A percentile compares a stretch with the other conserved stretches of the same genome.
These are phyloP conservation scores for Vanrija pseudolonga DNA, from an alignment of 1,284 basidiomycete species.

Conservation along the genomic window DNA sequence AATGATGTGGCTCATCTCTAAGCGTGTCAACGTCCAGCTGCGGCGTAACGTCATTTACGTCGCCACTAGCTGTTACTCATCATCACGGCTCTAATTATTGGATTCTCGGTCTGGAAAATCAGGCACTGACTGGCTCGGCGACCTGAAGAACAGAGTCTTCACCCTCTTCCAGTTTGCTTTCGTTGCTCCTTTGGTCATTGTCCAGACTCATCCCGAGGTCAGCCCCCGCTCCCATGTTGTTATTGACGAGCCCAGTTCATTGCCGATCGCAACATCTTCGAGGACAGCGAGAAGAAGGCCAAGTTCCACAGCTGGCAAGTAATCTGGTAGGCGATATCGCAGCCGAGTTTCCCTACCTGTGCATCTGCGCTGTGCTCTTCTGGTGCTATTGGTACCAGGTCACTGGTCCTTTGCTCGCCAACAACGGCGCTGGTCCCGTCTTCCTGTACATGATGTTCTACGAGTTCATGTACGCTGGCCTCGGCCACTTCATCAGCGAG, in stretches of 20 bases:
- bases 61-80: constrained; percentile 22
- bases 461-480: constrained; percentile 45
- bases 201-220: constrained; percentile 1
- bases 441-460: constrained; percentile 42
- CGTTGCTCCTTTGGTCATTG: constrained; percentile 8
- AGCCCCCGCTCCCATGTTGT: no score
- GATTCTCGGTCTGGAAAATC: constrained; percentile 22
- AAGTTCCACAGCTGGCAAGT: constrained; percentile 23
- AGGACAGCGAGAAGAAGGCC: constrained; percentile 24
- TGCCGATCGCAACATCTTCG: constrained; percentile 22
- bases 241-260: no score
- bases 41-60: constrained; percentile 22
- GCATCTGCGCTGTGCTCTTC: constrained; percentile 12
- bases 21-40: constrained; percentile 8
- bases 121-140: neutral
- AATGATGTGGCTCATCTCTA: constrained; percentile 11
- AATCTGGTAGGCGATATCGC: constrained; percentile 15
- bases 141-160: constrained; percentile 12
- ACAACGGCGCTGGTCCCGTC: constrained; percentile 13
- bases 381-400: constrained; percentile 4
- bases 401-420: neutral
- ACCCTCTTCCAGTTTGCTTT: constrained; percentile 19
- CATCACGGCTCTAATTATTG: constrained; percentile 5
- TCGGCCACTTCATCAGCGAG: constrained; percentile 26
- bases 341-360: constrained; percentile 19